phyloP scores from a whole-genome alignment of 306 rosid species.

The Prunus dulcis region DNA sequence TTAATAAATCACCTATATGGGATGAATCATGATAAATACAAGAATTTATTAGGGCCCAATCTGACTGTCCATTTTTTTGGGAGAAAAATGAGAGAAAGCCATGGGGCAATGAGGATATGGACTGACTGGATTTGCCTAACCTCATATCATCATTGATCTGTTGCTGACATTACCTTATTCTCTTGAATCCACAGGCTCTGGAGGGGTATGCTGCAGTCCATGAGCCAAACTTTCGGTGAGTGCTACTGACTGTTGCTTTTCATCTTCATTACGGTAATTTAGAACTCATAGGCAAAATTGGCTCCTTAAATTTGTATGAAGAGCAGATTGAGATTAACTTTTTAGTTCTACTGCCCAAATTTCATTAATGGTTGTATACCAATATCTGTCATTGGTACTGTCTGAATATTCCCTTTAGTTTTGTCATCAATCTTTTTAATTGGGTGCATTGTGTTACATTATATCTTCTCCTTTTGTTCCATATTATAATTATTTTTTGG shows the following conservation, averaged over 20 bases:
- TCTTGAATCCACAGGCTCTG: constrained; percentile 99
- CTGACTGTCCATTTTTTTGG: constrained; percentile 67
- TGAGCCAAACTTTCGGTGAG: constrained; percentile 97
- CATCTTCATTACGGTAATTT: constrained; percentile 29
- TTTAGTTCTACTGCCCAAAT: constrained; percentile 3
- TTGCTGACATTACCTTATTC: constrained; percentile 99
- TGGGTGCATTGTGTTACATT: constrained; percentile 23
- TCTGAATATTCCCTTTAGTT: constrained; percentile 8
- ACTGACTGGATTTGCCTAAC: constrained; percentile 99
- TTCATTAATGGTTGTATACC: not conserved
- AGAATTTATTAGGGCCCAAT: constrained; percentile 80
- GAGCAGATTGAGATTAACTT: not conserved
- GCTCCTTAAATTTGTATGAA: not conserved
- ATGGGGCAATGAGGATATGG: constrained; percentile 96
- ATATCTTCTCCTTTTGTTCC: constrained; percentile 49
- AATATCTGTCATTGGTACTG: not conserved
- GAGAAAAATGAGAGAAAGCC: constrained; percentile 73
- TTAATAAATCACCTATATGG: constrained; percentile 93
- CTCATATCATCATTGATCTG: constrained; percentile 78
- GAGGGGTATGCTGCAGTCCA: constrained; percentile 89
- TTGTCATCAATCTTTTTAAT: constrained; percentile 12
- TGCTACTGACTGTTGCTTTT: constrained; percentile 38
- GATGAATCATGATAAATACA: constrained; percentile 88
- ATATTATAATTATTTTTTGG: constrained; percentile 37
- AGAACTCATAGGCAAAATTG: constrained; percentile 12